Evolutionary conservation across 1,139 yeast genomes (phyloP).

Genomic region (Hansenula anomala): DNA sequence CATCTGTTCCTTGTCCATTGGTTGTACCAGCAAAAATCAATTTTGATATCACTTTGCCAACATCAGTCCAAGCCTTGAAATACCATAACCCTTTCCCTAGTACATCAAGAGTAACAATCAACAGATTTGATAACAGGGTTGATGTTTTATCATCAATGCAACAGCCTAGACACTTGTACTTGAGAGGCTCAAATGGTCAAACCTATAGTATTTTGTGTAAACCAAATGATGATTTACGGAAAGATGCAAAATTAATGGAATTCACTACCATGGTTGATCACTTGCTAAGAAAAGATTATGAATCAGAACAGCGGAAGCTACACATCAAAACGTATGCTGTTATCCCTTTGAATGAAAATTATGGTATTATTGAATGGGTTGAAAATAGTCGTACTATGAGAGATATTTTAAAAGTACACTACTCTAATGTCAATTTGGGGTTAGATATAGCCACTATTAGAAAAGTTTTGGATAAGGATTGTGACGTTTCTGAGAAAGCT

Average conservation of each 20-base stretch:
- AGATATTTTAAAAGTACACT: slow-evolving; percentile 48
- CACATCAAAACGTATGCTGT: slow-evolving; percentile 83
- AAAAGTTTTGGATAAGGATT: slow-evolving; percentile 19
- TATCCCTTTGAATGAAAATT: slow-evolving; percentile 77
- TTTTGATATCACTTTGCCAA: slow-evolving; percentile 63
- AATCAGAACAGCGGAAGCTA: slow-evolving; percentile 67
- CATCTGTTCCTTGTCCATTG: slow-evolving; percentile 54
- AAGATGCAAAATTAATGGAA: slow-evolving; percentile 93
- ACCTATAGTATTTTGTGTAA: slow-evolving; percentile 76
- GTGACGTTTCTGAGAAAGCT: slow-evolving; percentile 23
- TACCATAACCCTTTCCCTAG: slow-evolving; percentile 50
- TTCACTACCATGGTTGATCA: slow-evolving; percentile 85
- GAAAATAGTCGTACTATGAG: slow-evolving; percentile 79
- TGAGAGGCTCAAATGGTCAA: slow-evolving; percentile 75
- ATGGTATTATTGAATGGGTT: slow-evolving; percentile 94
- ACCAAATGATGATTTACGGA: slow-evolving; percentile 84
- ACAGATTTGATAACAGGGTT: slow-evolving; percentile 56
- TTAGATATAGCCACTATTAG: slow-evolving; percentile 19
- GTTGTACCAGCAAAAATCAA: slow-evolving; percentile 81
- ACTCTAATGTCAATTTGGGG: slow-evolving; percentile 33
- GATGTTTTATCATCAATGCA: slow-evolving; percentile 78
- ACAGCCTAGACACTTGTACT: slow-evolving; percentile 73
- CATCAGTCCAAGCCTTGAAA: slow-evolving; percentile 38
- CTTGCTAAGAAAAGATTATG: slow-evolving; percentile 59
- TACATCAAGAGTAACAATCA: slow-evolving; percentile 47